Evolutionary conservation across 2,329 filamentous ascomycete genomes (phyloP), one percentile per base, ranked within the genome.

Genomic region (Falciphora oryzae): DNA sequence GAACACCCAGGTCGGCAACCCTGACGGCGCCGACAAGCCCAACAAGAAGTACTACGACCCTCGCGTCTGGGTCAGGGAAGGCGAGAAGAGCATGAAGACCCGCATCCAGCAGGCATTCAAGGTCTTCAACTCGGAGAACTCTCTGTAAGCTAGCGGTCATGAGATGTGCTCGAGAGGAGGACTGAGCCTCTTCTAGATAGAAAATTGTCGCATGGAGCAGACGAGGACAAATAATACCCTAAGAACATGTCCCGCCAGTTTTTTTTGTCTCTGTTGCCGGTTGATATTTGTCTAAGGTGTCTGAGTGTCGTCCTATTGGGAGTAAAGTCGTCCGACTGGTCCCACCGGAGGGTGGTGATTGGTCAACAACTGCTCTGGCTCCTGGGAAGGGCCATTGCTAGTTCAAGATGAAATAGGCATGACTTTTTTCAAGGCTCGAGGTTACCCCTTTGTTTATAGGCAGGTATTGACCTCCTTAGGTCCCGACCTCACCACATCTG

Each of bases 11-110:
- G 90, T 99, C 71, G 95, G 95, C 74, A 99, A 98, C 86, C 94
- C 94, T 70, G 93, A 98, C 62, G 93, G 94, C 28, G 58, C 68
- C 14, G 92, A 97, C 83, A 98, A 98, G 90, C 94, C 95, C 75
- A 99, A 99, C 89, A 99, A 99, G 91, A 98, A 97, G 83, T 89
- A 83, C 83, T 93, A 91, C 73, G 88, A 90, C 71, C 92, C 93
- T 72, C 89, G 93, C 80, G 92, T 97, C 76, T 97, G 94, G 74
- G 71, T 75, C 60, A 72, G 74, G 67, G 91, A 93, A 83, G 95
- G 94, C 74, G 95, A 99, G 88, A 96, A 97, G 89, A 93, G 90
- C 75, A 99, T 98, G 95, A 85, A 83, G 75, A 81, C 83, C 73
- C 91, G 95, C 79, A 87, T 97, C 70, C 76, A 86, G 71, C 87